phyloP scores from a whole-genome alignment of 2,329 filamentous ascomycete species.

The Monosporascus sp. region DNA sequence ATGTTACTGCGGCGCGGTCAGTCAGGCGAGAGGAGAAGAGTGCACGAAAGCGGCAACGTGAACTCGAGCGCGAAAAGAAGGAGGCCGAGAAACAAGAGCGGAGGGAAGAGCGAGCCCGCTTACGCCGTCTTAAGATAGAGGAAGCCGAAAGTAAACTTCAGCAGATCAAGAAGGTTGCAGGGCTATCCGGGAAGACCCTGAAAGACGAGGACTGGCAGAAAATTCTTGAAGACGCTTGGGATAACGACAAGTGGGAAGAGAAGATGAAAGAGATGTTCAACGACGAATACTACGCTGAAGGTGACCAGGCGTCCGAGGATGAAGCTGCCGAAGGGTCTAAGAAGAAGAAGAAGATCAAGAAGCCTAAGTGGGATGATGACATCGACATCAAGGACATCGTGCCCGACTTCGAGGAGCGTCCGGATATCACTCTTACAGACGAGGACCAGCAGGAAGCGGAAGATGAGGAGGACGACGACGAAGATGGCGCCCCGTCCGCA shows the following conservation, averaged over 20 bases:
- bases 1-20: constrained; percentile 73
- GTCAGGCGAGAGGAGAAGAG: constrained; percentile 80
- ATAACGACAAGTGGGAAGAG: constrained; percentile 82
- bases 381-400: constrained; percentile 94
- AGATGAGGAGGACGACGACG: constrained; percentile 30
- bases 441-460: constrained; percentile 37
- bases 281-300: constrained; percentile 79
- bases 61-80: constrained; percentile 69
- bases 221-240: constrained; percentile 83
- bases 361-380: constrained; percentile 92
- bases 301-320: constrained; percentile 55
- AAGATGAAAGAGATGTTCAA: constrained; percentile 88
- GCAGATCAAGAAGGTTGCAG: constrained; percentile 85
- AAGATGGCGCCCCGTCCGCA: constrained; percentile 36
- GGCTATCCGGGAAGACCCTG: constrained; percentile 60
- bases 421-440: constrained; percentile 52
- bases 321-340: constrained; percentile 45
- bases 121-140: constrained; percentile 84
- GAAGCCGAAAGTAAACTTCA: constrained; percentile 82
- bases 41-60: constrained; percentile 70
- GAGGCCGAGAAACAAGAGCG: constrained; percentile 72
- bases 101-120: constrained; percentile 73
- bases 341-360: constrained; percentile 64
- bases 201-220: constrained; percentile 76
- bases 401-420: constrained; percentile 67